Evolutionary conservation across 192 early-diverging fungal genomes (phyloP), one percentile per base, ranked within the genome.

Genomic region (Coemansia sp.): DNA sequence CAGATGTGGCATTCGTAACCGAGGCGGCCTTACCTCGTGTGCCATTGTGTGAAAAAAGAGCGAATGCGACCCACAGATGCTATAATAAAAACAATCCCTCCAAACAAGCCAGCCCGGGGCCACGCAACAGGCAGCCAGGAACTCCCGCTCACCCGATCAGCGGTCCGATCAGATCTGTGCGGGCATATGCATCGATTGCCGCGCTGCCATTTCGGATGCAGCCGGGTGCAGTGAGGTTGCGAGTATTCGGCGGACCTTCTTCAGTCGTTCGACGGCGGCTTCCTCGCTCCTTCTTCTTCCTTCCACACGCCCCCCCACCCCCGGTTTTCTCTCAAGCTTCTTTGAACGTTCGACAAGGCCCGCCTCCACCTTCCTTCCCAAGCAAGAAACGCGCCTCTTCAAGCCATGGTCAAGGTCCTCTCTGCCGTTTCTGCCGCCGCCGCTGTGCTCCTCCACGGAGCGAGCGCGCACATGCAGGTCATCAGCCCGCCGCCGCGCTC

Each of bases 401-500:
- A 40, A 39, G 19, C 46, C 40, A 64, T 64, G 61, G 48, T 64
- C 56, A 71, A 71, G 61, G 25, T 64, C 32, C 32, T 71, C 19
- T 18, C 54, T 20, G 41, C 39, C 34, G 27, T 38, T 43, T 31
- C 57, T 22, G n/a, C 17, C 21, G 52, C 61, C 21, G 51, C 47
- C 14, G 47, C 39, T n/a, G 54, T 56, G 16, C 43, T 71, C 28
- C 21, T 51, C 7, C 67, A 71, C 38, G 25, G 67, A 47, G 61
- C 56, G 16, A 47, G 16, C 13, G 67, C 61, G 13, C 67, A 71
- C 35, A 71, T 71, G 56, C 2, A 0, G 7, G 48, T 71, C 27
- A 52, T 60, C 34, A 52, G 53, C 21, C 65, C 65, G 30, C 43
- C 56, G 46, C 67, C 67, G 26, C 67, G 67, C 52, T 52, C 46